Evolutionary conservation across 495 filamentous ascomycete species (phyloP), one percentile per base, ranked within the genome.

Genomic region (Penicillium lividum): DNA sequence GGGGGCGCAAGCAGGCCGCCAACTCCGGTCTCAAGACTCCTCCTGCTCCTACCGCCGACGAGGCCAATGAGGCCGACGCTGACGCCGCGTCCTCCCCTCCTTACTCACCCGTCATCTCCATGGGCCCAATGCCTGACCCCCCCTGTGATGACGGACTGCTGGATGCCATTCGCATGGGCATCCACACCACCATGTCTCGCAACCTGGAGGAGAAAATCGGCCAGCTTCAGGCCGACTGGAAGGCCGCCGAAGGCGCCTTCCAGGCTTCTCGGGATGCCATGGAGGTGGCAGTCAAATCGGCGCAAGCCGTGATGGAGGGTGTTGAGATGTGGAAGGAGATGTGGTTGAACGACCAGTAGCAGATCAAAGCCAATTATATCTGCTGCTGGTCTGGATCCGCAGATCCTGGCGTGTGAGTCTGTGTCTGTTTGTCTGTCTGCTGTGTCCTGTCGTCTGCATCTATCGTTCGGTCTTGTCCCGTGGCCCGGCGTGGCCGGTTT

Each of bases 71-170:
- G 5, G 38, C 13, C 4, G 38, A 40, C 6, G 13, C 38, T 15
- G 15, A 40, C 11, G 38, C 4, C 13, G 3, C 38, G 15, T 40
- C 38, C 38, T n/a, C 38, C 5, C 38, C 38, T 40, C 15, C 5
- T 1, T 0, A 1, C 15, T 16, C 38, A n/a, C 15, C 1, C 16
- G 2, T 11, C 47, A 4, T 28, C 15, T 4, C 8, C 16, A n/a
- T 22, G 3, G 13, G 22, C 15, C 15, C 38, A 7, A 25, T 45
- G 25, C 53, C 56, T 11, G 7, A 49, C 15, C 28, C 54, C 5
- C 51, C 68, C 27, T 15, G 9, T 3, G 62, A 63, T 30, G 18
- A 13, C 7, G 22, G 22, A 22, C 1, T 65, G 1, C 4, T 54
- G 18, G 68, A 46, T 0, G 52, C 68, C 0, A n/a, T 45, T 3